phyloP scores from a whole-genome alignment of 208 protist genomes.

The Blechomonas ayalai region DNA sequence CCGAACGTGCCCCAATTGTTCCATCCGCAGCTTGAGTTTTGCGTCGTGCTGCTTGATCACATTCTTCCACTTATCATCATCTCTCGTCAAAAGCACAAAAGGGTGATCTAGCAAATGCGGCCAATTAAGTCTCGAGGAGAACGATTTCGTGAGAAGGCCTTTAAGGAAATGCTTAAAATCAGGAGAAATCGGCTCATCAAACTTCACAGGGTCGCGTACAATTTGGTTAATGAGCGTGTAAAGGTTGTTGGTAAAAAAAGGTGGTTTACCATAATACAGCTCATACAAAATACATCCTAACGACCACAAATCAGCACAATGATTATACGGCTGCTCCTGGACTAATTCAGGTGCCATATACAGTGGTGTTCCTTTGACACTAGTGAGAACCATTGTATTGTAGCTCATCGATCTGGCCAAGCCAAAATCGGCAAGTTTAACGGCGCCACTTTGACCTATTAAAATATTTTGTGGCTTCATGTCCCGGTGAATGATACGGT shows the following conservation, averaged over 20 bases:
- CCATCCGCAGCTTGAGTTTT: slow-evolving; percentile 75
- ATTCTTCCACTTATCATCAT: slow-evolving; percentile 57
- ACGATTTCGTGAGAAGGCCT: slow-evolving; percentile 92
- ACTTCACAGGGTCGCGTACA: slow-evolving; percentile 86
- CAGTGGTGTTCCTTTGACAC: slow-evolving; percentile 94
- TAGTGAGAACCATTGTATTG: slow-evolving; percentile 94
- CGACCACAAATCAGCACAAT: slow-evolving; percentile 96
- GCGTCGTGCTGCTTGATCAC: slow-evolving; percentile 62
- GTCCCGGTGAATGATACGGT: slow-evolving; percentile 96
- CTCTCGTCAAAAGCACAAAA: slow-evolving; percentile 75
- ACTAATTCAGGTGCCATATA: slow-evolving; percentile 97
- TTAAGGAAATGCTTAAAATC: slow-evolving; percentile 91
- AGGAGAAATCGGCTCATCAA: slow-evolving; percentile 82
- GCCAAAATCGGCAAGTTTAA: slow-evolving; percentile 98
- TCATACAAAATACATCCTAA: slow-evolving; percentile 98
- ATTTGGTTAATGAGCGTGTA: slow-evolving; percentile 95
- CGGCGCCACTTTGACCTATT: slow-evolving; percentile 87
- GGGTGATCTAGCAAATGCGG: slow-evolving; percentile 81
- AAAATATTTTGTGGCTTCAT: slow-evolving; percentile 97
- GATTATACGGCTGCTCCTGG: slow-evolving; percentile 93
- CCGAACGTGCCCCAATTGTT: slow-evolving; percentile 56
- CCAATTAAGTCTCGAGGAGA: slow-evolving; percentile 90
- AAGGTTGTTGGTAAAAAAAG: slow-evolving; percentile 96
- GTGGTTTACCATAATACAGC: slow-evolving; percentile 93
- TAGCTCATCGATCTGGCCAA: slow-evolving; percentile 95